Base-by-base conservation (phyloP, 1,139 yeast species). In the Taiozyma onychis region DNA sequence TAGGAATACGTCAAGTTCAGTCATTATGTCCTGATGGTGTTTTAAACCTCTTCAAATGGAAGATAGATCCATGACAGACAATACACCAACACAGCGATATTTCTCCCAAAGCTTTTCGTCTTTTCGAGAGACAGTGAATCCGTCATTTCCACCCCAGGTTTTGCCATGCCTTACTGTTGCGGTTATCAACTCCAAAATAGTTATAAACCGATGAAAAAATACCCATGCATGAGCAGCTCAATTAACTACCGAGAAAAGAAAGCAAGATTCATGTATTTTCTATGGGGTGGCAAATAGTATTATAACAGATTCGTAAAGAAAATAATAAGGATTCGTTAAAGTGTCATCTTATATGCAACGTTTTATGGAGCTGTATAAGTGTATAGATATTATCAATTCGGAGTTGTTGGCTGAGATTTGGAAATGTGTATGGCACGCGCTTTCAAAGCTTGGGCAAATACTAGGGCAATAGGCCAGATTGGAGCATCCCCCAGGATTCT, bases 401-500 rank as follows among this genome's bases (percentile, higher is more conserved):
- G 52, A 11, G 52, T 35, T 16, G 44, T 30, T 26, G 55, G 52
- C 43, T 57, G 60, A 9, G 58, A 52, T 35, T 57, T 58, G 9
- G 61, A 58, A 57, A 67, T 68, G 54, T 59, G 62, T 14, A 77
- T 74, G 9, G 88, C 88, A 62, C 90, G 76, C 41, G 82, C 76
- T 63, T 83, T 84, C 60, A 85, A 72, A 5, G 88, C 89, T 62
- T 84, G 90, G 0, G 90, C 90, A 68, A 85, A 83, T 18, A 84
- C 77, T 66, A 85, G 71, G 1, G 89, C 87, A 49, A 84, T 76
- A 1, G 93, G 91, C 93, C 93, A 85, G 16, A 85, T 84, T 2
- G 93, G 91, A 0, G 90, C 89, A 69, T 85, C 90, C 2, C 89
- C 88, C 49, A 86, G 72, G 34, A 85, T 80, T 54, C 89, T 71